Evolutionary conservation across 768 basidiomycete species (phyloP), one percentile per base, ranked within the genome.

Genomic region (Lentinula edodes): DNA sequence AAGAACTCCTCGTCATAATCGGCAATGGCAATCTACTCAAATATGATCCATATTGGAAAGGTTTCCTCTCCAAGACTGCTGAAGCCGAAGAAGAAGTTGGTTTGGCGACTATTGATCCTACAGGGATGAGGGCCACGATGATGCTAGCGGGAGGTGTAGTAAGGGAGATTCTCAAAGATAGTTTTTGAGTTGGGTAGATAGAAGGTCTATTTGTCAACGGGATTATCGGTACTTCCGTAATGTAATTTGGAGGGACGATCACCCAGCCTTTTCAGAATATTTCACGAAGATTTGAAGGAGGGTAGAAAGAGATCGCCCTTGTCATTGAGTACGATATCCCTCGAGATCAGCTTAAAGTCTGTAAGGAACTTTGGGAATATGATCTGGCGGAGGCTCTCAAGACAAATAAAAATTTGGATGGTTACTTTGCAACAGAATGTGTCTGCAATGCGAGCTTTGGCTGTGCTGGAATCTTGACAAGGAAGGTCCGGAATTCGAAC

Each of bases 31-130:
- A 62, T 0, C 69, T 80, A 3, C 70, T 81, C 3, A 72, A 76
- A 61, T 69, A 69, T 16, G 81, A 83, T 68, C 76, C 80, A 0
- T 81, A 81, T 61, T 83, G 81, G 81, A 77, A 78, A 67, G 75
- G 76, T 18, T 81, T 80, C 63, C 65, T 83, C n/a, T 46, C 58
- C 61, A 16, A 64, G 50, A 62, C 52, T 60, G 13, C 39, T 60
- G 52, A 52, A 23, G 70, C 66, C 8, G 68, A 74, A 61, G 73
- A 74, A 62, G 73, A 74, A n/a, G 69, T 63, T 28, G 73, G 72
- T 18, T 63, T 70, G 16, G 50, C 72, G 43, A 65, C 72, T 28
- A 8, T 50, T 15, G 32, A 58, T 50, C 34, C 23, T 13, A 50
- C 35, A 43, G 36, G 53, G 46, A 23, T 46, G 59, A 61, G 45